These are phyloP conservation scores for Gleditsia sinensis DNA, from an alignment of 306 rosid genomes.

Conservation along the genomic window DNA sequence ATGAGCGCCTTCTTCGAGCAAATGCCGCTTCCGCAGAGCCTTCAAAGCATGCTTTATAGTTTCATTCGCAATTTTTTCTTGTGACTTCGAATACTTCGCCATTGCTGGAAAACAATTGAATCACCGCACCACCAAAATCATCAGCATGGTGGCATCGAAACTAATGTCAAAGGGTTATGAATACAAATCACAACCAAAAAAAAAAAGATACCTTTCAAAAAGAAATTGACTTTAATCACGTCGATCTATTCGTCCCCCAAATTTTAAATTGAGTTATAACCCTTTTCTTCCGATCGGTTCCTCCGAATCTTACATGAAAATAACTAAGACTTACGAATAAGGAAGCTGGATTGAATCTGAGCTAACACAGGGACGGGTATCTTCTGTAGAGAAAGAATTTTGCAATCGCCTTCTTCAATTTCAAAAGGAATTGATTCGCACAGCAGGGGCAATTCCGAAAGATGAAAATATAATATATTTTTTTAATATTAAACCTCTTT, in stretches of 20 bases:
- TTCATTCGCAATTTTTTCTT: constrained; percentile 40
- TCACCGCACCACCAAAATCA: constrained; percentile 7
- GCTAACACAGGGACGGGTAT: not conserved
- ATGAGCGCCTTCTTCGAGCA: constrained; percentile 74
- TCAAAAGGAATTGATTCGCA: not conserved
- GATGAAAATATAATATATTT: not conserved
- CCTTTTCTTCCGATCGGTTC: not conserved
- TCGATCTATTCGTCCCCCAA: not conserved
- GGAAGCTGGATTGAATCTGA: not conserved
- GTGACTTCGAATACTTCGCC: constrained; percentile 29
- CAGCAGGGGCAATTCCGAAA: not conserved
- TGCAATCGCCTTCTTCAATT: not conserved
- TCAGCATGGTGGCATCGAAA: not conserved
- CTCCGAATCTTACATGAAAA: not conserved
- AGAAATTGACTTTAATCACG: not conserved
- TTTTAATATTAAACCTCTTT: too few relatives aligned
- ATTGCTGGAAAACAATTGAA: not conserved
- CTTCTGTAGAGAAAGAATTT: not conserved
- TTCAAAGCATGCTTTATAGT: constrained; percentile 65
- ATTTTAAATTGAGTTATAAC: too few relatives aligned
- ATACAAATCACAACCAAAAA: not conserved
- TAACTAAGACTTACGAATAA: not conserved
- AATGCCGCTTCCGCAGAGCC: constrained; percentile 65
- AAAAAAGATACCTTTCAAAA: not conserved
- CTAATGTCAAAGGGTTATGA: not conserved